Evolutionary conservation across 495 filamentous ascomycete genomes (phyloP).

Genomic region (Penicillium waksmanii): DNA sequence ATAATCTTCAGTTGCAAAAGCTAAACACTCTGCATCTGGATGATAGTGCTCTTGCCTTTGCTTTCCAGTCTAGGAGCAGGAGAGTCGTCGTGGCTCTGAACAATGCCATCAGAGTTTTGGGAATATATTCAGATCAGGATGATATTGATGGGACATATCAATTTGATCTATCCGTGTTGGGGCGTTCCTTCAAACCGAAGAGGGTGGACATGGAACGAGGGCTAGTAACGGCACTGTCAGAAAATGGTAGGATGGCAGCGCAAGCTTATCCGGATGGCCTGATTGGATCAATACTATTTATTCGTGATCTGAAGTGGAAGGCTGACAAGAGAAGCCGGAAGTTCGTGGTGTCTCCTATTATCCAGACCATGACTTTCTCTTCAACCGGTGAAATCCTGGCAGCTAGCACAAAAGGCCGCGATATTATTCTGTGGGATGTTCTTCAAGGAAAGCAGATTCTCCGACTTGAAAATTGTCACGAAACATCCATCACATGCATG

Average conservation of each 20-base stretch:
- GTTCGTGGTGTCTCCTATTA: not conserved
- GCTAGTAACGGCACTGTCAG: not conserved
- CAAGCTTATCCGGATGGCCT: not conserved
- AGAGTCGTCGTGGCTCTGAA: not conserved
- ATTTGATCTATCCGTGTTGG: not conserved
- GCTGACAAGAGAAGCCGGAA: not conserved
- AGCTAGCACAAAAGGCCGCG: not conserved
- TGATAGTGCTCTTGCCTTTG: not conserved
- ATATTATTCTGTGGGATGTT: not conserved
- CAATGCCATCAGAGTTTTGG: not conserved
- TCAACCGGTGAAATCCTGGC: not conserved
- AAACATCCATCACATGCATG: not conserved
- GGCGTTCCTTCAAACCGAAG: not conserved
- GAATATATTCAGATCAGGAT: not conserved
- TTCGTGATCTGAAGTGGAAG: not conserved
- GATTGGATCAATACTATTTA: not conserved
- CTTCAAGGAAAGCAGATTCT: not conserved
- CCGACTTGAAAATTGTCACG: not conserved
- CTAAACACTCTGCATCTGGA: not conserved
- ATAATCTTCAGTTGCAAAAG: not conserved
- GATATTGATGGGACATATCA: not conserved
- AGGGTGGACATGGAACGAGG: not conserved
- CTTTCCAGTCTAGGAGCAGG: not conserved
- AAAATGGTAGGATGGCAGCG: not conserved
- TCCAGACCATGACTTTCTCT: not conserved